A percentile compares a stretch with the other conserved stretches of the same genome.
Evolutionary conservation across 2,329 filamentous ascomycete species (phyloP).

Genomic region (Lasiodiplodia theobromae): DNA sequence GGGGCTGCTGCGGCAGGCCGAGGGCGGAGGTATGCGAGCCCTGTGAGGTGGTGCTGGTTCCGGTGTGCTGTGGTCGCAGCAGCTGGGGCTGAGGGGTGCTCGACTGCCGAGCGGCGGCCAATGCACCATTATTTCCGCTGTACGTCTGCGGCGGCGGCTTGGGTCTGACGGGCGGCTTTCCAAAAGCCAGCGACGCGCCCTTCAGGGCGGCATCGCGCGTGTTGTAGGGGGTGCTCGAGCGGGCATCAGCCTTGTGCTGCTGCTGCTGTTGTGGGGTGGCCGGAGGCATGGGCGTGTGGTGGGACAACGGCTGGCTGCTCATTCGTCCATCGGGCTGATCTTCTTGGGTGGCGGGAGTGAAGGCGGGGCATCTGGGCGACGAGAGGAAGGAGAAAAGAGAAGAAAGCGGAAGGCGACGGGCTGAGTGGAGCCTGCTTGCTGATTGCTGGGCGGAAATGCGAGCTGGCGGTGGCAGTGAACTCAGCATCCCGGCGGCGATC

Average conservation of each 20-base stretch:
- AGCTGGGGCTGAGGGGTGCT: slow-evolving; percentile 25
- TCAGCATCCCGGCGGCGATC: background rate
- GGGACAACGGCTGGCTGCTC: slow-evolving; percentile 38
- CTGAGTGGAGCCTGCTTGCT: slow-evolving; percentile 2
- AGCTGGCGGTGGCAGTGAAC: slow-evolving; percentile 14
- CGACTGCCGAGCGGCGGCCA: slow-evolving; percentile 49
- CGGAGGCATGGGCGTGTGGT: slow-evolving; percentile 38
- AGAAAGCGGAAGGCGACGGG: background rate
- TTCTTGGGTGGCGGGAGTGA: background rate
- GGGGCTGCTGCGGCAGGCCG: slow-evolving; percentile 39
- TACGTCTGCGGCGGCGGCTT: slow-evolving; percentile 50
- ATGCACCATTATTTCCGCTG: slow-evolving; percentile 50
- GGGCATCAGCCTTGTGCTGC: slow-evolving; percentile 40
- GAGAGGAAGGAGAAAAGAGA: background rate
- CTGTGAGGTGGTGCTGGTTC: slow-evolving; percentile 22
- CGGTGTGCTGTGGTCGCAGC: slow-evolving; percentile 22
- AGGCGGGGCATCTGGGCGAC: slow-evolving; percentile 15
- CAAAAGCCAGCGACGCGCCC: slow-evolving; percentile 58
- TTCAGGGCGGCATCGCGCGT: slow-evolving; percentile 55
- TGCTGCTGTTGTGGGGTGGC: slow-evolving; percentile 40
- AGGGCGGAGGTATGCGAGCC: slow-evolving; percentile 31
- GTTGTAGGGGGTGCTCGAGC: slow-evolving; percentile 46
- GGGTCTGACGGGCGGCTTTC: slow-evolving; percentile 51
- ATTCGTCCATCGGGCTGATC: slow-evolving; percentile 47
- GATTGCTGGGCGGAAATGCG: background rate